These are phyloP conservation scores for Mycena galericulata DNA, from an alignment of 768 basidiomycete genomes.

Conservation along the genomic window DNA sequence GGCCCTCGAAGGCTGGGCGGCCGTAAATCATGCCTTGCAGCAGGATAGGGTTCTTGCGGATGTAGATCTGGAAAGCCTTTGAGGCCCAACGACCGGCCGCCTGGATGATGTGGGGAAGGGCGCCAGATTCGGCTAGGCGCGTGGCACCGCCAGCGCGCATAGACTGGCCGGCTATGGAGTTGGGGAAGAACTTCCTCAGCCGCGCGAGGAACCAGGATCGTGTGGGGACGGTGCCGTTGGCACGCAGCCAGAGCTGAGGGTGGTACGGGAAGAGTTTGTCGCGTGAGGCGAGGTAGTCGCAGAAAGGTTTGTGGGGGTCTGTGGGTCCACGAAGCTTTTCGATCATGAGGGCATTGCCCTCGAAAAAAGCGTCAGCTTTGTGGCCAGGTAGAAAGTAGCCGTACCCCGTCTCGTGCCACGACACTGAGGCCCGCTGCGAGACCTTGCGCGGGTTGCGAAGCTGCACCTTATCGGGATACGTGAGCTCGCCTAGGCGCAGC, in stretches of 20 bases:
- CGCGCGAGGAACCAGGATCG: slow-evolving; percentile 49
- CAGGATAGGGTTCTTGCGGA: no score
- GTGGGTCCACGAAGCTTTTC: not conserved
- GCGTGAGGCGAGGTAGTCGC: slow-evolving; percentile 39
- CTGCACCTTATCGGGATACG: slow-evolving; percentile 37
- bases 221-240: slow-evolving; percentile 45
- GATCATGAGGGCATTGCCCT: no score
- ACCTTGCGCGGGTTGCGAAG: slow-evolving; percentile 38
- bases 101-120: no score
- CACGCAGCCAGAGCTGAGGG: no score
- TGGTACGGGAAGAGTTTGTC: slow-evolving; percentile 45
- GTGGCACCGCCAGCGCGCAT: no score
- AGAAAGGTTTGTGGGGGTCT: slow-evolving; percentile 35
- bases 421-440: slow-evolving; percentile 32
- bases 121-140: no score
- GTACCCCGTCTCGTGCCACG: not conserved
- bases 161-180: slow-evolving; percentile 42
- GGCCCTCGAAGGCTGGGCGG: no score
- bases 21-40: no score
- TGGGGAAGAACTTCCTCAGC: slow-evolving; percentile 40
- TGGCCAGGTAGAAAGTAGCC: slow-evolving; percentile 48
- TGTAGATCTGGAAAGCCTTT: no score
- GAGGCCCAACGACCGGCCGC: no score
- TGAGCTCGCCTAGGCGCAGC: slow-evolving; percentile 48
- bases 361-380: slow-evolving; percentile 50